Percentiles rank a stretch among this genome's conserved stretches.
phyloP scores from a whole-genome alignment of 2,329 filamentous ascomycete species.

The Stylonectria norvegica region DNA sequence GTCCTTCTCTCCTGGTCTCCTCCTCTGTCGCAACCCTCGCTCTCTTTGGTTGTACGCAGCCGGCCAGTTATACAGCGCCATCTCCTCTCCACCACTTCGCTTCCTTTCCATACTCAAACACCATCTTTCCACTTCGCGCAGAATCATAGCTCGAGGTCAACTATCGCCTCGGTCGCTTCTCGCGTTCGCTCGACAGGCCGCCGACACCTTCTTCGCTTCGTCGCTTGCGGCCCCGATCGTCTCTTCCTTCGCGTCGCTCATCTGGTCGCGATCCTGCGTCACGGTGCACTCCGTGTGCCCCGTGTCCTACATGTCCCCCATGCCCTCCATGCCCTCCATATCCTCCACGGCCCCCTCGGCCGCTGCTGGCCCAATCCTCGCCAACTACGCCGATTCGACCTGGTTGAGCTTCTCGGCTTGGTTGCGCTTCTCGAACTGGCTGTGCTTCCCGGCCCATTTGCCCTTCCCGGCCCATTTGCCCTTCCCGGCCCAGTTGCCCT shows the following conservation, averaged over 20 bases:
- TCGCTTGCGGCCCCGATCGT: slow-evolving; percentile 38
- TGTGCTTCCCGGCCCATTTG: too few relatives aligned
- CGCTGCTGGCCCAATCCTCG: slow-evolving; percentile 36
- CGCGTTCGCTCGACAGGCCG: slow-evolving; percentile 40
- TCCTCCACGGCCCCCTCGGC: slow-evolving; percentile 35
- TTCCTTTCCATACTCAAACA: slow-evolving; percentile 17
- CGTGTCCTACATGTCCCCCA: slow-evolving; percentile 25
- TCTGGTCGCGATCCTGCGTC: slow-evolving; percentile 29
- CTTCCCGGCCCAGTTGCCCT: too few relatives aligned
- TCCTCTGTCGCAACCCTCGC: slow-evolving; percentile 1
- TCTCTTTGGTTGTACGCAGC: slow-evolving; percentile 2
- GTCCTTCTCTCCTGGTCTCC: slow-evolving; percentile 1
- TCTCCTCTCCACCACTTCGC: not conserved
- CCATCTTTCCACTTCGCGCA: too few relatives aligned
- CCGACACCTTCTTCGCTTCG: slow-evolving; percentile 48
- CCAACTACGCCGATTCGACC: too few relatives aligned
- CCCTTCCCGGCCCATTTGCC: too few relatives aligned
- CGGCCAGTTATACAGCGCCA: slow-evolving; percentile 1
- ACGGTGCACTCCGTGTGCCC: too few relatives aligned
- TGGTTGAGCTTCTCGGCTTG: too few relatives aligned
- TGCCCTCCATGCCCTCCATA: slow-evolving; percentile 36
- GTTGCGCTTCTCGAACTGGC: too few relatives aligned
- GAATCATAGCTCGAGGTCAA: too few relatives aligned
- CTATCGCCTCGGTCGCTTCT: slow-evolving; percentile 55
- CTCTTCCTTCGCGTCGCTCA: slow-evolving; percentile 32